Percentiles rank a stretch among this genome's conserved stretches.
These are phyloP conservation scores for Mycena alexandri DNA, from an alignment of 768 basidiomycete species.

Conservation along the genomic window DNA sequence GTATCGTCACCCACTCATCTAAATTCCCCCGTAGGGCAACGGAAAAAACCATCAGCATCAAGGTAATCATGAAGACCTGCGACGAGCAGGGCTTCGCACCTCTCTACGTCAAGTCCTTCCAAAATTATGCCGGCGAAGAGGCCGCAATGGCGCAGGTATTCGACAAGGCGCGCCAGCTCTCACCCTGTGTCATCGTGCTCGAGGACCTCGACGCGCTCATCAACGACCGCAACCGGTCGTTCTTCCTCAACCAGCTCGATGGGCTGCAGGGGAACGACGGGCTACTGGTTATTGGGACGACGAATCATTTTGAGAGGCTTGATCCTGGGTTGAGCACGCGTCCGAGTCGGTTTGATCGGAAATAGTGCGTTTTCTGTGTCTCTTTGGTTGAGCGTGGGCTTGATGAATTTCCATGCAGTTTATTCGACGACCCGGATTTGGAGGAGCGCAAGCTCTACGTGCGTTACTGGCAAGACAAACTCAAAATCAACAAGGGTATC, in stretches of 20 bases:
- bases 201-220: slow-evolving; percentile 82
- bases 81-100: slow-evolving; percentile 72
- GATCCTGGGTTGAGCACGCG: slow-evolving; percentile 83
- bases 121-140: slow-evolving; percentile 66
- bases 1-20: slow-evolving; percentile 33
- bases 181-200: slow-evolving; percentile 76
- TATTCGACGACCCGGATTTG: slow-evolving; percentile 78
- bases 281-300: slow-evolving; percentile 80
- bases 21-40: slow-evolving; percentile 63
- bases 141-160: slow-evolving; percentile 77
- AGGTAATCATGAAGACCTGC: slow-evolving; percentile 83
- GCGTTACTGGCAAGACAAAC: slow-evolving; percentile 86
- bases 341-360: slow-evolving; percentile 88
- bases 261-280: slow-evolving; percentile 87
- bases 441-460: slow-evolving; percentile 77
- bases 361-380: slow-evolving; percentile 61
- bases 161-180: slow-evolving; percentile 73
- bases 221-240: slow-evolving; percentile 82
- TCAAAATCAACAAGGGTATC: slow-evolving; percentile 70
- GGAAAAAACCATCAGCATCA: slow-evolving; percentile 89
- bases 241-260: slow-evolving; percentile 91
- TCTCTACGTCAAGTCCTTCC: slow-evolving; percentile 87
- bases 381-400: neutral
- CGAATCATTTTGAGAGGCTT: slow-evolving; percentile 86
- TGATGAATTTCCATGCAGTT: too few species aligned